Evolutionary conservation across 2,329 filamentous ascomycete species (phyloP).

Genomic region (Colletotrichum tabaci): DNA sequence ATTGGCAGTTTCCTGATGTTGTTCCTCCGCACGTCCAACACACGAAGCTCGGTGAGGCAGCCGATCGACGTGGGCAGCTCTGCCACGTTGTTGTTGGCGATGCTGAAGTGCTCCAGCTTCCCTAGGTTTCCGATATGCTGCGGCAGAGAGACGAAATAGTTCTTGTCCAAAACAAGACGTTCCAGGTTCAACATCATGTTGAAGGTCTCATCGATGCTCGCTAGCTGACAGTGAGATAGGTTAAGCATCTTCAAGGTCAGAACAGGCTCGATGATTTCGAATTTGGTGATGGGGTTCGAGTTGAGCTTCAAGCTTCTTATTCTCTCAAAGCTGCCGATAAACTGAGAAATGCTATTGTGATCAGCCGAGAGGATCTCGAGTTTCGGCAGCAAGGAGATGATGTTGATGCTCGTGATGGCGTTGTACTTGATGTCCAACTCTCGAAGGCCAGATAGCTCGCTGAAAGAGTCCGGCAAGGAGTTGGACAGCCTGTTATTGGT

Average conservation of each 20-base stretch:
- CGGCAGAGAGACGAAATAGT: slow-evolving; percentile 94
- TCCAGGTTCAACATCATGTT: slow-evolving; percentile 89
- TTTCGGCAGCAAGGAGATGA: slow-evolving; percentile 85
- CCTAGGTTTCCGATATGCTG: slow-evolving; percentile 86
- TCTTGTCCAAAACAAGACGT: slow-evolving; percentile 91
- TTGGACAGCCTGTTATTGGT: slow-evolving; percentile 93
- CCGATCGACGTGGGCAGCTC: slow-evolving; percentile 91
- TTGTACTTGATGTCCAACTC: slow-evolving; percentile 98
- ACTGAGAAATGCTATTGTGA: slow-evolving; percentile 93
- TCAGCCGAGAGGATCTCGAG: slow-evolving; percentile 91
- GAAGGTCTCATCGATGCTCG: slow-evolving; percentile 91
- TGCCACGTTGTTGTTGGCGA: slow-evolving; percentile 90
- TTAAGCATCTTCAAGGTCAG: slow-evolving; percentile 90
- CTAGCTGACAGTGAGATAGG: slow-evolving; percentile 90
- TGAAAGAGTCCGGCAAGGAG: slow-evolving; percentile 80
- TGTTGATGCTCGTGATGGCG: slow-evolving; percentile 87
- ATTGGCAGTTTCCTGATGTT: slow-evolving; percentile 90
- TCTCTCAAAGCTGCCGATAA: slow-evolving; percentile 88
- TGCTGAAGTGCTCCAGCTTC: slow-evolving; percentile 91
- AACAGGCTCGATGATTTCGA: slow-evolving; percentile 83
- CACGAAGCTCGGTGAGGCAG: slow-evolving; percentile 85
- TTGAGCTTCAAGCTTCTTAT: slow-evolving; percentile 90
- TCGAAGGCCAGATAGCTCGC: slow-evolving; percentile 81
- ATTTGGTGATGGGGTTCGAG: slow-evolving; percentile 95
- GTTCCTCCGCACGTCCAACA: slow-evolving; percentile 92